Conservation (phyloP, 1,139 yeast species). For the Chernovozyma aurita region DNA sequence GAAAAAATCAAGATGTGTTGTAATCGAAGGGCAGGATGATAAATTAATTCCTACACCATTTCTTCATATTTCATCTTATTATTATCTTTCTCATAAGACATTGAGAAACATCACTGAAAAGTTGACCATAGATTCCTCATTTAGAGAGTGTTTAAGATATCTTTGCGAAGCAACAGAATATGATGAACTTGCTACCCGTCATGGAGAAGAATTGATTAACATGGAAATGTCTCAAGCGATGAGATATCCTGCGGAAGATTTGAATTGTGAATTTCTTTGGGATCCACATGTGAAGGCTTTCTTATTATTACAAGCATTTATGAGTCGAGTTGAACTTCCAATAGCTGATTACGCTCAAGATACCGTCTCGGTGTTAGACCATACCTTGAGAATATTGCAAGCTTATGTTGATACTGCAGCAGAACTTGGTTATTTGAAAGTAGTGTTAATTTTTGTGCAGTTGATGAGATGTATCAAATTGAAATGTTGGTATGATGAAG, state of each 20-base stretch:
- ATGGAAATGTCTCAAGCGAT: constrained; percentile 81
- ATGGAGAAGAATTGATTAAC: constrained; percentile 91
- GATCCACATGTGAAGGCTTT: constrained; percentile 95
- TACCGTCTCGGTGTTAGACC: constrained; percentile 89
- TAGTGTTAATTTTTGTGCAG: constrained; percentile 56
- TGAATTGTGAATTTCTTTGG: constrained; percentile 71
- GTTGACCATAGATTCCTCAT: constrained; percentile 46
- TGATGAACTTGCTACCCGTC: constrained; percentile 89
- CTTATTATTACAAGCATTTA: constrained; percentile 79
- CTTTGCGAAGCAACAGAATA: constrained; percentile 83
- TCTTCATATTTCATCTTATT: constrained; percentile 82
- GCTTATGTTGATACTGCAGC: constrained; percentile 89
- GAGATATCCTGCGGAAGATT: constrained; percentile 70
- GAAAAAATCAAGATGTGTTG: constrained; percentile 68
- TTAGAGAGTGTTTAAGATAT: constrained; percentile 68
- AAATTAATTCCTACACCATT: constrained; percentile 69
- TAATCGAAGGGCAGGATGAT: constrained; percentile 44
- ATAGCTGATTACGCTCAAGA: constrained; percentile 95
- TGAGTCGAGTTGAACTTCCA: constrained; percentile 81
- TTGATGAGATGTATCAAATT: constrained; percentile 89
- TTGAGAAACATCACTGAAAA: constrained; percentile 62
- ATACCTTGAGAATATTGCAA: constrained; percentile 87
- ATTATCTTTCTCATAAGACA: constrained; percentile 89
- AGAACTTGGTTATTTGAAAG: constrained; percentile 67
- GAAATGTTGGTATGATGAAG: constrained; percentile 80